phyloP scores from a whole-genome alignment of 192 early-diverging fungal genomes.

The Backusella liffmaniae region DNA sequence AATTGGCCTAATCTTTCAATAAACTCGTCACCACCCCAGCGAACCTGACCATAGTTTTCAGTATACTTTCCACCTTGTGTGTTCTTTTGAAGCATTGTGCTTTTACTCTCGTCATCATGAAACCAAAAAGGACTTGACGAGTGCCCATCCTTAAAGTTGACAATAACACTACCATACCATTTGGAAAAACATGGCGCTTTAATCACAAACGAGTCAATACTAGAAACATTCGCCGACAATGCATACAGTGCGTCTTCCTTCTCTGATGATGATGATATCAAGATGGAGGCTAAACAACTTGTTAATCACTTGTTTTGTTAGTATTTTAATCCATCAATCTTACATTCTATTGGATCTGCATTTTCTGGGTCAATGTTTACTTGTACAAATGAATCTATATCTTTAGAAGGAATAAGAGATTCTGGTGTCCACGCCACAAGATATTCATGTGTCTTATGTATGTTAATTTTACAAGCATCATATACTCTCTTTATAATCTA shows the following conservation, averaged over 20 bases:
- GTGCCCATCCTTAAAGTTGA: slow-evolving; percentile 63
- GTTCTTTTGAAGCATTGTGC: slow-evolving; percentile 11
- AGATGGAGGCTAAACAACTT: neutral
- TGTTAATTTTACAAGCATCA: neutral
- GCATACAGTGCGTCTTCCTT: slow-evolving; percentile 51
- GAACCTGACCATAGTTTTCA: slow-evolving; percentile 36
- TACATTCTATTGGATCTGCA: slow-evolving; percentile 14
- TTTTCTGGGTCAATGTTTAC: slow-evolving; percentile 53
- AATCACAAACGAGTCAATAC: slow-evolving; percentile 60
- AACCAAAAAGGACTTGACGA: slow-evolving; percentile 70
- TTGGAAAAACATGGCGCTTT: slow-evolving; percentile 66
- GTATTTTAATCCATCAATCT: neutral
- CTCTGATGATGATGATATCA: slow-evolving; percentile 15
- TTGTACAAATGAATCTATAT: slow-evolving; percentile 62
- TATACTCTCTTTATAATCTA: neutral
- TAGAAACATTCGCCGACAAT: slow-evolving; percentile 56
- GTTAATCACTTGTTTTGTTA: neutral
- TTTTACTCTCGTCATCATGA: slow-evolving; percentile 64
- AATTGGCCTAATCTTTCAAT: slow-evolving; percentile 49
- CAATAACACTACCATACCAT: slow-evolving; percentile 65
- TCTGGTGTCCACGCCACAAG: slow-evolving; percentile 76
- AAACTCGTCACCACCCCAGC: slow-evolving; percentile 73
- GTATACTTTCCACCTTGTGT: slow-evolving; percentile 13
- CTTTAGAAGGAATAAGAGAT: slow-evolving; percentile 53
- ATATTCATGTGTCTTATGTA: slow-evolving; percentile 43